Conservation (phyloP, 2,329 filamentous ascomycete species). For the Paecilomyces sp. region DNA sequence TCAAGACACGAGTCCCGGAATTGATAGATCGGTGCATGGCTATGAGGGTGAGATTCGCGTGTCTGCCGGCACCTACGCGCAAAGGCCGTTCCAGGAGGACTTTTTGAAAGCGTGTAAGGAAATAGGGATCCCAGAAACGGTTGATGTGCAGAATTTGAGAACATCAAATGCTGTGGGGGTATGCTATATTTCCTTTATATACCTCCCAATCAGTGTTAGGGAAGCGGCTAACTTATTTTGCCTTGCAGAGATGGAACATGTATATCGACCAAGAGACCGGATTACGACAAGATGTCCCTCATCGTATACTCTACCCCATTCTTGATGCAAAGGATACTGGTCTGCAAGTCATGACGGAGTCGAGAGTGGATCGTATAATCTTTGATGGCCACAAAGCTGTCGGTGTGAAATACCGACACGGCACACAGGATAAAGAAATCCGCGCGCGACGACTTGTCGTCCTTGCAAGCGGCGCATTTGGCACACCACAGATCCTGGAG, state of each 20-base stretch:
- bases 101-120: constrained; percentile 9
- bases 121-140: constrained; percentile 5
- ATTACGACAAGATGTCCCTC: constrained; percentile 11
- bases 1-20: constrained; percentile 6
- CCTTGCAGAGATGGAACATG: constrained; percentile 10
- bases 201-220: not conserved
- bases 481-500: constrained; percentile 50
- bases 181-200: not conserved
- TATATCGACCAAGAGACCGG: constrained; percentile 11
- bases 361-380: constrained; percentile 49
- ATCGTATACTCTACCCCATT: constrained; percentile 9
- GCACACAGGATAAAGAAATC: constrained; percentile 37
- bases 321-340: constrained; percentile 7
- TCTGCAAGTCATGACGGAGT: constrained; percentile 52
- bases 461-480: constrained; percentile 32
- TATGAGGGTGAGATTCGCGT: constrained; percentile 11
- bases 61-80: constrained; percentile 9
- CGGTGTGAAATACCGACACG: constrained; percentile 49
- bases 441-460: constrained; percentile 50
- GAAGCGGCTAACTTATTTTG: not conserved
- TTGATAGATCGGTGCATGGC: constrained; percentile 9
- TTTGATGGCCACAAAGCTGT: constrained; percentile 50
- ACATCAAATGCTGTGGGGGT: constrained; percentile 11
- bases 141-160: constrained; percentile 9
- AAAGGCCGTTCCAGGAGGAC: constrained; percentile 8